These are phyloP conservation scores for Porpolomopsis calyptriformis DNA, from an alignment of 768 basidiomycete genomes.

Conservation along the genomic window DNA sequence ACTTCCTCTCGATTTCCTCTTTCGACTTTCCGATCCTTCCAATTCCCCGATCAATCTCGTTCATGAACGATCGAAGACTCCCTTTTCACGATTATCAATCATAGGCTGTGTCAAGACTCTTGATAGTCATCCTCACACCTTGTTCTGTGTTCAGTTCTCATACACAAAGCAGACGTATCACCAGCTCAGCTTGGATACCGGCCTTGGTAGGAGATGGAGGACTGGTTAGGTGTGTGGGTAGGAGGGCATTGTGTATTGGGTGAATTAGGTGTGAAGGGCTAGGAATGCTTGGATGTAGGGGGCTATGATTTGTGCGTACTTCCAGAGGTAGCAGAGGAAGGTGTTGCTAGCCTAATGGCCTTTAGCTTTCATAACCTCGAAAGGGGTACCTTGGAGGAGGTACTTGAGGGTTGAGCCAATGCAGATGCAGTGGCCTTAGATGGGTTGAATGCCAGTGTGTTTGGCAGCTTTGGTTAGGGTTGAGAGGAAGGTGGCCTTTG, in stretches of 20 bases:
- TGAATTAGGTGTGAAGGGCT: constrained; percentile 2
- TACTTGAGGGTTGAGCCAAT: constrained; percentile 27
- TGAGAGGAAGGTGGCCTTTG: constrained; percentile 15
- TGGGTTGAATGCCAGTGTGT: constrained; percentile 6
- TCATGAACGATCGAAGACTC: too few species aligned
- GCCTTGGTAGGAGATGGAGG: constrained; percentile 5
- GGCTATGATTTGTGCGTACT: constrained; percentile 20
- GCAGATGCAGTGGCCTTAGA: constrained; percentile 22
- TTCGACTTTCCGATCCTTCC: too few species aligned
- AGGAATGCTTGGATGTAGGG: constrained; percentile 20
- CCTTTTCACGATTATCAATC: too few species aligned
- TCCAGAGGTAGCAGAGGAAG: constrained; percentile 19
- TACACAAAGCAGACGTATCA: too few species aligned
- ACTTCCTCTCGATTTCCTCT: too few species aligned
- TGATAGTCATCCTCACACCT: too few species aligned
- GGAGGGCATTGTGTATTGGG: constrained; percentile 10
- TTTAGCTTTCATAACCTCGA: constrained; percentile 27
- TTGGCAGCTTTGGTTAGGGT: constrained; percentile 9
- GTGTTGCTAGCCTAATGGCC: constrained; percentile 28
- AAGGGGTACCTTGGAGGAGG: constrained; percentile 24
- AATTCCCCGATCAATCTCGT: too few species aligned
- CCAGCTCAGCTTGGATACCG: constrained; percentile 5
- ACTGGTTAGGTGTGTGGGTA: background rate
- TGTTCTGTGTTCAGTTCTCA: too few species aligned
- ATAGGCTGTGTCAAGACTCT: too few species aligned